phyloP scores from a whole-genome alignment of 768 basidiomycete species.

The Termitomyces sp. region DNA sequence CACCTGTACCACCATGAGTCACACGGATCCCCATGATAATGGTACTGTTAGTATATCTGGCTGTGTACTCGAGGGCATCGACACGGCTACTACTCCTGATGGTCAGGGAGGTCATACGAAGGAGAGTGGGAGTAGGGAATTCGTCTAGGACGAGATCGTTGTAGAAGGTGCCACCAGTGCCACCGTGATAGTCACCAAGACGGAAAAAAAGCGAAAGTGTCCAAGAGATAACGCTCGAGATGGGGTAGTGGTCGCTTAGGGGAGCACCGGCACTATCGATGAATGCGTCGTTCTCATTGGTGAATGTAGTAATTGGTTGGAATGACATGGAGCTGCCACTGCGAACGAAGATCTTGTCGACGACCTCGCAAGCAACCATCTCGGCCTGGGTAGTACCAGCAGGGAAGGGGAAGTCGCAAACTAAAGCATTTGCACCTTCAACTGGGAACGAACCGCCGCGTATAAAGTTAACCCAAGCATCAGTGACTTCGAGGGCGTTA shows the following conservation, averaged over 20 bases:
- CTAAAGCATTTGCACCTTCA: constrained; percentile 23
- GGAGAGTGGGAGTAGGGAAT: constrained; percentile 16
- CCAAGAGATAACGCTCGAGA: constrained; percentile 29
- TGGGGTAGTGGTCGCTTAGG: constrained; percentile 37
- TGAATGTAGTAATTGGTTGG: constrained; percentile 25
- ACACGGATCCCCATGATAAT: constrained; percentile 15
- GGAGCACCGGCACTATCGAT: constrained; percentile 26
- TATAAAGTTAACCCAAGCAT: constrained; percentile 32
- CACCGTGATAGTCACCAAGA: constrained; percentile 32
- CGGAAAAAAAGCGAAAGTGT: constrained; percentile 29
- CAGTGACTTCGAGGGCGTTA: constrained; percentile 22
- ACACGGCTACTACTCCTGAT: constrained; percentile 31
- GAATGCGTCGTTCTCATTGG: constrained; percentile 33
- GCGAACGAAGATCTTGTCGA: constrained; percentile 37
- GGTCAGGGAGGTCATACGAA: constrained; percentile 27
- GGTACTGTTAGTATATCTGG: constrained; percentile 19
- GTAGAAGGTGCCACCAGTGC: constrained; percentile 31
- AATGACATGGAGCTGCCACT: constrained; percentile 23
- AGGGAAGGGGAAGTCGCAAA: constrained; percentile 32
- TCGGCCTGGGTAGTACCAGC: constrained; percentile 26
- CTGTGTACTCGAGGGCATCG: constrained; percentile 30
- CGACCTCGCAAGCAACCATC: constrained; percentile 34
- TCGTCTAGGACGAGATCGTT: constrained; percentile 29
- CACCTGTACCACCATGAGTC: constrained; percentile 35
- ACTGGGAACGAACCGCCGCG: constrained; percentile 27